Conservation (phyloP, 768 basidiomycete genomes). For the Leccinellum luteum region DNA sequence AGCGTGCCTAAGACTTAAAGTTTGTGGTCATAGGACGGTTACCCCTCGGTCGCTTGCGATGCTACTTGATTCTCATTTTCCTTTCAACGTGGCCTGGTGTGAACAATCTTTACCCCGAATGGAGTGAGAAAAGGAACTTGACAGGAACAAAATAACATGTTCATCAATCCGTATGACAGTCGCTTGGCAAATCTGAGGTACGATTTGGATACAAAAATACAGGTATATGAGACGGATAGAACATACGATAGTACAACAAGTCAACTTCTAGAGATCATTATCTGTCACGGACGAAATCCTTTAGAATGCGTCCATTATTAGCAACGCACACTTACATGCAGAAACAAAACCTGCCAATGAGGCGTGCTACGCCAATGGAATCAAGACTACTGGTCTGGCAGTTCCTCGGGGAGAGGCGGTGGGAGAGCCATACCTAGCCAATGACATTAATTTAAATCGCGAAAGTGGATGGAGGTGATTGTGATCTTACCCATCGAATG, state of each 20-base stretch:
- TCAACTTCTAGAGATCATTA: not conserved
- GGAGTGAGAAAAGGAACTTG: not conserved
- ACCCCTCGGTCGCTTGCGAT: not conserved
- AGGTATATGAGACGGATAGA: not conserved
- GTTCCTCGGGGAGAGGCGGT: constrained; percentile 3
- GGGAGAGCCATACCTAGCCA: not conserved
- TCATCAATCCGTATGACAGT: too few relatives aligned
- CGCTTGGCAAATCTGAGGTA: too few relatives aligned
- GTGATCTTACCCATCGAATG: constrained; percentile 22
- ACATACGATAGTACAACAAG: not conserved
- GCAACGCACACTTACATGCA: not conserved
- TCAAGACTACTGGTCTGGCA: not conserved
- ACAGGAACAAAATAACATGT: not conserved
- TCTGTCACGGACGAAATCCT: not conserved
- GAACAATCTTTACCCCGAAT: too few relatives aligned
- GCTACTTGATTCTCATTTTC: not conserved
- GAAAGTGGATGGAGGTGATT: not conserved
- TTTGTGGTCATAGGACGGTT: not conserved
- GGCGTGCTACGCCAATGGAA: not conserved
- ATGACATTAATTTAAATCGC: not conserved
- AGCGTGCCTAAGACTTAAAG: too few relatives aligned
- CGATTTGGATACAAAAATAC: not conserved
- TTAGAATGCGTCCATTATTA: not conserved
- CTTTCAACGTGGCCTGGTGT: not conserved
- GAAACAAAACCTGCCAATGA: not conserved